Evolutionary conservation across 306 rosid species (phyloP), one percentile per base, ranked within the genome.

Genomic region (Cucurbita moschata): DNA sequence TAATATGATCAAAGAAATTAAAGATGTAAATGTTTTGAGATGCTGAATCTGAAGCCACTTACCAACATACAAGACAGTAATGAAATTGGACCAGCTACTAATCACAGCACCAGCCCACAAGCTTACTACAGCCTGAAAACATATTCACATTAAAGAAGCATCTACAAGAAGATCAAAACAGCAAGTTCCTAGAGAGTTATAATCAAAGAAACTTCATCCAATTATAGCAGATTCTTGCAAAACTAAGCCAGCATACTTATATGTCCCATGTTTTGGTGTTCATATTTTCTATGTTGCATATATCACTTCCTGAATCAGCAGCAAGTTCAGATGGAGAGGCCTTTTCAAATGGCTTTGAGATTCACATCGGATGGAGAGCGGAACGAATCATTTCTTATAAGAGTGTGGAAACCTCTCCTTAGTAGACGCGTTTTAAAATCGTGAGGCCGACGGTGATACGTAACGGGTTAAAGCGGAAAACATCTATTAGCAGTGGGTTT

Each of bases 31-130:
- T 39, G 51, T 70, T 47, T 67, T 23, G 40, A 44, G 7, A 68
- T 23, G 43, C 43, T 21, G 23, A 69, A 69, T 8, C 18, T 13
- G 21, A 11, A 21, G 7, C 19, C 47, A 53, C 98, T 92, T 77
- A 93, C 98, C 98, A 77, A 87, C 8, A 81, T 87, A 93, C 18
- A 87, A 53, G 70, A 90, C 93, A n/a, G 98, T 82, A 58, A 93
- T 75, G 71, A 93, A 86, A 79, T 86, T 88, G 88, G 82, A 93
- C 96, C 96, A 93, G 92, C 94, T 88, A 76, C 96, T 96, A 3
- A 90, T 78, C 44, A 88, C 78, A 53, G 98, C 88, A 60, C 87
- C 89, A 79, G 81, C 82, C 85, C 83, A 93, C 85, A 93, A 88
- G 86, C 96, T 54, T 76, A 6, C 81, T 15, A 87, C 72, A 43